Evolutionary conservation across 2,329 filamentous ascomycete genomes (phyloP).

Genomic region (Parastagonospora nodorum): DNA sequence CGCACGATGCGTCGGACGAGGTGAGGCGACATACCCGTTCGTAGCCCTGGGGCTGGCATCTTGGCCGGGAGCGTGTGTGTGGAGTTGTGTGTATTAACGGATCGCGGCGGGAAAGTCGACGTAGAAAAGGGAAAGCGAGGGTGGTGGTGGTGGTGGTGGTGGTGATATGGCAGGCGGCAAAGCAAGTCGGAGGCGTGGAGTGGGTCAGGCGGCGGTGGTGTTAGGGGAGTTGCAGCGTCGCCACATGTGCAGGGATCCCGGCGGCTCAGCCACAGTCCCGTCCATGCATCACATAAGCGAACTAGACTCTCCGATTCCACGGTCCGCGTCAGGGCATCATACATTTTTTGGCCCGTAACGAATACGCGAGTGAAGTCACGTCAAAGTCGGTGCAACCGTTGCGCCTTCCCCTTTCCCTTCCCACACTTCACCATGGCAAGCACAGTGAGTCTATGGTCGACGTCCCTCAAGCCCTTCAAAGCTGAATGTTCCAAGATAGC

Average conservation of each 20-base stretch:
- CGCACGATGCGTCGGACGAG: conserved; percentile 11
- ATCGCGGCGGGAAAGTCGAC: conserved; percentile 5
- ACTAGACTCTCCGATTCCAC: too few species aligned
- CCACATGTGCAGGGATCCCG: not conserved
- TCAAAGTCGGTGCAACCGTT: not conserved
- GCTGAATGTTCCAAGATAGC: conserved; percentile 32
- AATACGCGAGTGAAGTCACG: too few species aligned
- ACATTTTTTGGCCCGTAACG: too few species aligned
- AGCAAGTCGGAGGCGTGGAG: conserved; percentile 10
- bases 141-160: conserved; percentile 2
- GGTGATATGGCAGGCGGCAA: conserved; percentile 7
- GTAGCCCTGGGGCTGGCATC: conserved; percentile 56
- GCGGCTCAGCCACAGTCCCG: too few species aligned
- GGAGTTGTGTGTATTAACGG: conserved; percentile 1
- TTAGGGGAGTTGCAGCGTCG: not conserved
- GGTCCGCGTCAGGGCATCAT: too few species aligned
- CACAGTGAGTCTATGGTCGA: conserved; percentile 11
- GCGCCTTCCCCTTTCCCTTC: not conserved
- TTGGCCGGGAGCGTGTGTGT: conserved; percentile 21
- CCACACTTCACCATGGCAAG: conserved; percentile 19
- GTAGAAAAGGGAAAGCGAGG: conserved; percentile 1
- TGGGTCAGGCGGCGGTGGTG: conserved; percentile 1
- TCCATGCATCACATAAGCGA: too few species aligned
- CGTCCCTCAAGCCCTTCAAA: not conserved
- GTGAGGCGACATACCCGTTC: conserved; percentile 50